These are phyloP conservation scores for Cryptosporidium muris DNA, from an alignment of 169 alveolate genomes.

Conservation along the genomic window DNA sequence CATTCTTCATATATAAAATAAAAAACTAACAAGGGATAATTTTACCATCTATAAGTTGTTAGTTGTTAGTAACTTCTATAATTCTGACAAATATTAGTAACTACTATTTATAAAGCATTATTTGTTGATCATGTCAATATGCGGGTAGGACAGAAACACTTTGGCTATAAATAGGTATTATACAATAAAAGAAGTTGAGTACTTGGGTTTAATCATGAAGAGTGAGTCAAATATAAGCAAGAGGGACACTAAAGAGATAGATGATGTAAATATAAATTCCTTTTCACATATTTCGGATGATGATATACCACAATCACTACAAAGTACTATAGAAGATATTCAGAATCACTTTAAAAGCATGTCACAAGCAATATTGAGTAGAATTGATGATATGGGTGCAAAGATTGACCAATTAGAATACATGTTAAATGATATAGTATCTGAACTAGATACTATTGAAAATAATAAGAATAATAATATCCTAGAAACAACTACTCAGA, in stretches of 20 bases:
- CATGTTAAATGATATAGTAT: conserved; percentile 52
- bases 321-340: conserved; percentile 63
- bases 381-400: conserved; percentile 76
- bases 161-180: no score
- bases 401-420: conserved; percentile 72
- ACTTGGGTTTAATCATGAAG: no score
- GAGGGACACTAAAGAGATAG: not conserved
- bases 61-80: no score
- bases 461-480: not conserved
- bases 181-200: no score
- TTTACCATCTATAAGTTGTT: no score
- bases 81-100: no score
- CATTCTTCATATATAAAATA: no score
- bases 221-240: no score
- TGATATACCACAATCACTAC: not conserved
- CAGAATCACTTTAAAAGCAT: conserved; percentile 68
- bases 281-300: not conserved
- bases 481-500: not conserved
- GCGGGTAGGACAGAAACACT: no score
- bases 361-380: conserved; percentile 69
- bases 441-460: conserved; percentile 33
- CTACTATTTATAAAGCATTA: no score
- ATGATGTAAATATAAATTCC: not conserved
- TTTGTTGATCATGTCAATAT: no score
- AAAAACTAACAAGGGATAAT: no score